Evolutionary conservation across 225 moss, liverwort and hornwort species (phyloP), one percentile per base, ranked within the genome.

Genomic region (Sphagnum contortum): DNA sequence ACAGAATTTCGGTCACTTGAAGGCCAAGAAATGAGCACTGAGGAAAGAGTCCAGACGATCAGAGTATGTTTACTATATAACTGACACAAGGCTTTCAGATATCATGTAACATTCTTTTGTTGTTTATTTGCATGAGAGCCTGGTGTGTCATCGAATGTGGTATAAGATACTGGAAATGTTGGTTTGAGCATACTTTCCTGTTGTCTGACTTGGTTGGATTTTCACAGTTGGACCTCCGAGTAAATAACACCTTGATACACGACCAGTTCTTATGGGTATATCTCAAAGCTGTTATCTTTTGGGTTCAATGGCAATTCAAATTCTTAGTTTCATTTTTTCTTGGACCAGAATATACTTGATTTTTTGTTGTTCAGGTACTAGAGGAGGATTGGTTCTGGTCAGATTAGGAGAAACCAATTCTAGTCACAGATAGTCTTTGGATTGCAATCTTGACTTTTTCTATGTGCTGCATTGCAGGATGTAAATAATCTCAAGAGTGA

Each of bases 211-310:
- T 59, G 48, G 60, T 60, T 66, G 48, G 63, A 47, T 58, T 48
- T 29, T 73, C 60, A 66, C 77, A 84, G 84, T 63, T 84, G 69
- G 84, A 84, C 64, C 59, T 84, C 57, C 71, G 84, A 72, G 77
- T 80, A 29, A 84, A 84, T 72, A 84, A 77, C 57, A 80, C 73
- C n/a, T 70, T 84, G 56, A 70, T 84, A 60, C 84, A 76, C 52
- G 84, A 84, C 67, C 84, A 84, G 63, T 84, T 84, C 68, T 73
- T 84, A 9, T 84, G 84, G 84, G 84, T 84, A 55, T 3, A 63
- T 70, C 51, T 5, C 49, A 6, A 55, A 51, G 52, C 63, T 49
- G 29, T 8, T 13, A 14, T 45, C 13, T 66, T 44, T 54, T 29
- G 29, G 29, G 29, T 29, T 29, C 29, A 29, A 29, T 29, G 29